These are phyloP conservation scores for Auriscalpium orientale DNA, from an alignment of 768 basidiomycete species.

Conservation along the genomic window DNA sequence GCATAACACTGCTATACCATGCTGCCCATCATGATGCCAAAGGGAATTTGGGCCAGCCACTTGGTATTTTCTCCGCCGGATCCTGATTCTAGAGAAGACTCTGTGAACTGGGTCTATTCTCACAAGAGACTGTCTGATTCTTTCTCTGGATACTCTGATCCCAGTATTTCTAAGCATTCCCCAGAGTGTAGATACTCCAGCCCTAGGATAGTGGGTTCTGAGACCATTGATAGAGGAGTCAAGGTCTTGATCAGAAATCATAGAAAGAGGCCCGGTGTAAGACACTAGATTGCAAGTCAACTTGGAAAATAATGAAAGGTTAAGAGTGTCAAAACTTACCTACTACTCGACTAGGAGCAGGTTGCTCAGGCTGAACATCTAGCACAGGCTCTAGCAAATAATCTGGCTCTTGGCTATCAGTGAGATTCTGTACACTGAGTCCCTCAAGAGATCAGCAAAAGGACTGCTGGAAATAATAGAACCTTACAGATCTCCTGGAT, in stretches of 20 bases:
- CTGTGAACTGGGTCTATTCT: not conserved
- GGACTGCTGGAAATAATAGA: too few relatives aligned
- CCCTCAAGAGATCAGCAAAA: too few relatives aligned
- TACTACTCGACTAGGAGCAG: too few relatives aligned
- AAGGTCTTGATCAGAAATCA: not conserved
- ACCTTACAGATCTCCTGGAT: too few relatives aligned
- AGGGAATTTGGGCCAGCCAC: slow-evolving; percentile 31
- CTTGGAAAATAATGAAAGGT: not conserved
- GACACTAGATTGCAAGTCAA: not conserved
- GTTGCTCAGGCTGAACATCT: too few relatives aligned
- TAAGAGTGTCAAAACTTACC: not conserved
- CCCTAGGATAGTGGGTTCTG: not conserved
- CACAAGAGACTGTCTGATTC: not conserved
- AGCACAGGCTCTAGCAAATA: not conserved
- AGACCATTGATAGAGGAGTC: not conserved
- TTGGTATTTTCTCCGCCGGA: slow-evolving; percentile 17
- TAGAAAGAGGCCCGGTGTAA: not conserved
- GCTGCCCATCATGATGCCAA: slow-evolving; percentile 33
- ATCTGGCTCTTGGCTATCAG: not conserved
- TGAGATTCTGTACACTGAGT: not conserved
- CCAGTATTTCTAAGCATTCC: not conserved
- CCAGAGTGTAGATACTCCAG: not conserved
- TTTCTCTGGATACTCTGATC: not conserved
- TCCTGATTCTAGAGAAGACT: not conserved
- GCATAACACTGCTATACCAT: slow-evolving; percentile 15